These are phyloP conservation scores for Jaltomata sinuosa DNA, from an alignment of 257 asterid genomes.

Conservation along the genomic window DNA sequence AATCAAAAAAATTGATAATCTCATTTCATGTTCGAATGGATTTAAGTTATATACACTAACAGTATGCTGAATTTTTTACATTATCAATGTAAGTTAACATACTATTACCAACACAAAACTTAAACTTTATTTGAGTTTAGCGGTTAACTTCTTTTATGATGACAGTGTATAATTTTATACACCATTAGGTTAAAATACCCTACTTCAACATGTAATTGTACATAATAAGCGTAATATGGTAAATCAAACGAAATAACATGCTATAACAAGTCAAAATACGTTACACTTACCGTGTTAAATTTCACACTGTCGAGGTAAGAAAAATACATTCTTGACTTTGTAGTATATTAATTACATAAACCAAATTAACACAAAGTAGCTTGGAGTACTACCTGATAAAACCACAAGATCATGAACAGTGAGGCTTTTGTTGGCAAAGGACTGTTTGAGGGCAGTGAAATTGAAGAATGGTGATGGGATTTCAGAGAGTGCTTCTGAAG, in stretches of 20 bases:
- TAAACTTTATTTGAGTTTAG: neutral
- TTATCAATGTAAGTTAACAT: no score
- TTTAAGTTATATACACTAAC: no score
- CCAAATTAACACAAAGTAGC: neutral
- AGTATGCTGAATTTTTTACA: no score
- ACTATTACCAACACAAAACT: no score
- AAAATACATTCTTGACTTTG: neutral
- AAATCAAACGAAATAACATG: neutral
- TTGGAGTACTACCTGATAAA: conserved; percentile 36
- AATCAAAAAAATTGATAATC: neutral
- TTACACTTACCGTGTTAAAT: neutral
- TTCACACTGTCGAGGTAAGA: neutral
- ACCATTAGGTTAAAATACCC: no score
- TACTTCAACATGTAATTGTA: neutral
- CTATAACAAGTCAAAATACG: no score
- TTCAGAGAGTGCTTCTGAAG: conserved; percentile 24
- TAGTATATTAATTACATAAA: neutral
- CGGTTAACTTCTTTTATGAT: neutral
- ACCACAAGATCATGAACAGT: conserved; percentile 35
- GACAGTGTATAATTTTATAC: no score
- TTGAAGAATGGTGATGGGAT: conserved; percentile 39
- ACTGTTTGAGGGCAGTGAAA: conserved; percentile 19
- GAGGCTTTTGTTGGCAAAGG: conserved; percentile 23
- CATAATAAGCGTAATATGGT: neutral
- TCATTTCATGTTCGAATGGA: neutral